These are phyloP conservation scores for Bretschneidera sinensis DNA, from an alignment of 345 rosid genomes.

Conservation along the genomic window DNA sequence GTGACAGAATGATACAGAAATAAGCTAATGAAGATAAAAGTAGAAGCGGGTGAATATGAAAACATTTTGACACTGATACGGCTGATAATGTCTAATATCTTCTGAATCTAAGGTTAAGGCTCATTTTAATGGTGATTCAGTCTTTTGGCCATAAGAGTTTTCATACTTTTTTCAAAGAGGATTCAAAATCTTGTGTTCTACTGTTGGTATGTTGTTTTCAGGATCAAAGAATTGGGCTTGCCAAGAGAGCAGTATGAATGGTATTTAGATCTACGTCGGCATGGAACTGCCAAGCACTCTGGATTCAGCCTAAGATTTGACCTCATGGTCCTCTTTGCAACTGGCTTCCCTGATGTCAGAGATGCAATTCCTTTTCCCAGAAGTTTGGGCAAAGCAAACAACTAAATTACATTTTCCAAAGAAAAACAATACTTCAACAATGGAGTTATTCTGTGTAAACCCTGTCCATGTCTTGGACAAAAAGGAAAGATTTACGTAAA, in stretches of 20 bases:
- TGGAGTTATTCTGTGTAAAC: not conserved
- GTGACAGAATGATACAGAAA: too few species aligned
- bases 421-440: not conserved
- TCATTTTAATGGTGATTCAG: not conserved
- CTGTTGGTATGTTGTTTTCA: slow-evolving; percentile 17
- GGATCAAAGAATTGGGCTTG: slow-evolving; percentile 53
- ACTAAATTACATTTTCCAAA: slow-evolving; percentile 17
- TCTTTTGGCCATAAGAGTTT: not conserved
- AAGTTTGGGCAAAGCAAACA: slow-evolving; percentile 47
- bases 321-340: slow-evolving; percentile 59
- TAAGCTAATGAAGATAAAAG: too few species aligned
- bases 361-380: slow-evolving; percentile 82
- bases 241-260: slow-evolving; percentile 61
- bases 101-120: not conserved
- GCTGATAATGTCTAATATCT: too few species aligned
- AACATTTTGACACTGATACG: too few species aligned
- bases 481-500: slow-evolving; percentile 2
- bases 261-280: slow-evolving; percentile 75
- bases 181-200: too few species aligned
- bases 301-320: slow-evolving; percentile 74
- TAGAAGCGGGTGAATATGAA: not conserved
- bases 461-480: not conserved
- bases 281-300: slow-evolving; percentile 72
- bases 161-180: not conserved
- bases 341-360: slow-evolving; percentile 70